Percentiles rank a stretch among this genome's conserved stretches.
These are phyloP conservation scores for Pichia membranifaciens DNA, from an alignment of 805 yeast genomes.

Conservation along the genomic window DNA sequence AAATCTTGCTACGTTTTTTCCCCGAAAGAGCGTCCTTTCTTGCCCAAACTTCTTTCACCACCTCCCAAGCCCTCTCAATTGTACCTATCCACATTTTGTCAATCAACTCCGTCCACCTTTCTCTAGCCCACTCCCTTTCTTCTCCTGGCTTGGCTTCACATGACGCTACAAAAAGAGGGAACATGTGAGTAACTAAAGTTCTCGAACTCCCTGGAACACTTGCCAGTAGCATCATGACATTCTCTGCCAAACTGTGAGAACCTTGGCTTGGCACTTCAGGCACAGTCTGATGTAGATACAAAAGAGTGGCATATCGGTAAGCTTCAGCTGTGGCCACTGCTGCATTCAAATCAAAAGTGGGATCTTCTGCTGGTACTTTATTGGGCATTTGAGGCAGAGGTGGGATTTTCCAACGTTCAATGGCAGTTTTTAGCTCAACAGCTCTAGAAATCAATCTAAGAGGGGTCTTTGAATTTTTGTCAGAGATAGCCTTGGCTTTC, in stretches of 20 bases:
- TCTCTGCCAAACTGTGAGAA: slow-evolving; percentile 53
- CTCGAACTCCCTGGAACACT: slow-evolving; percentile 56
- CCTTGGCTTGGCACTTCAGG: slow-evolving; percentile 58
- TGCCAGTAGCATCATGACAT: slow-evolving; percentile 53
- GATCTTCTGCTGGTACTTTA: slow-evolving; percentile 32
- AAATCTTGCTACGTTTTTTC: slow-evolving; percentile 14
- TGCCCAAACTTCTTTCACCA: slow-evolving; percentile 67
- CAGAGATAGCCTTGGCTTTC: slow-evolving; percentile 13
- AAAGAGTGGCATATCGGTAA: slow-evolving; percentile 51
- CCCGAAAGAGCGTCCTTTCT: slow-evolving; percentile 44
- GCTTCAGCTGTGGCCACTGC: slow-evolving; percentile 69
- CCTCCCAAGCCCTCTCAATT: slow-evolving; percentile 59
- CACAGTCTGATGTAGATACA: slow-evolving; percentile 63
- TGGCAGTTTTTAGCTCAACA: slow-evolving; percentile 45
- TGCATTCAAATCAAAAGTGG: slow-evolving; percentile 50
- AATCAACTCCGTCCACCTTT: slow-evolving; percentile 50
- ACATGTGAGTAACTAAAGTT: slow-evolving; percentile 54
- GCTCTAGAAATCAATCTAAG: slow-evolving; percentile 48
- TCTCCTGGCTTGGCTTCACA: slow-evolving; percentile 58
- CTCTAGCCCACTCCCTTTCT: slow-evolving; percentile 56
- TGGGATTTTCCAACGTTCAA: slow-evolving; percentile 54
- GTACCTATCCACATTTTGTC: slow-evolving; percentile 60
- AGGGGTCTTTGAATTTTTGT: slow-evolving; percentile 30
- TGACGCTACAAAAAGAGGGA: slow-evolving; percentile 58
- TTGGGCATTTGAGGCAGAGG: slow-evolving; percentile 25